phyloP scores from a whole-genome alignment of 2,329 filamentous ascomycete genomes.

The Aspergillus ochraceus region DNA sequence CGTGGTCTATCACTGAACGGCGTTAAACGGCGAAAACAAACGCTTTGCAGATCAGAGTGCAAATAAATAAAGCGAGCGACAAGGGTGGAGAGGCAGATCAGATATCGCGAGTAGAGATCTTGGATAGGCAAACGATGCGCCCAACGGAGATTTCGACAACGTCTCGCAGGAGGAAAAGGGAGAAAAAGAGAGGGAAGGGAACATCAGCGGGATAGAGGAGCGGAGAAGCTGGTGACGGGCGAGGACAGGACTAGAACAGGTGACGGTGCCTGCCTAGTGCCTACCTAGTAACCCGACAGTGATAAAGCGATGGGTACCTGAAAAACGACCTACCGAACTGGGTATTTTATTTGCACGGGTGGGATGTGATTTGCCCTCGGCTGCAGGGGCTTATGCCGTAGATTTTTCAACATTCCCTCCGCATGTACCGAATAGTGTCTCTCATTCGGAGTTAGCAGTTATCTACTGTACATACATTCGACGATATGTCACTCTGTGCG shows the following conservation, averaged over 20 bases:
- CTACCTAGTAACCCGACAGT: not conserved
- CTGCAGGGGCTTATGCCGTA: not conserved
- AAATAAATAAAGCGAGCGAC: slow-evolving; percentile 7
- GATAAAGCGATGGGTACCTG: not conserved
- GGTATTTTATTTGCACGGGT: no score
- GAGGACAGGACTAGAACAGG: not conserved
- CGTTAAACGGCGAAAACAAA: not conserved
- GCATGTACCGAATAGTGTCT: not conserved
- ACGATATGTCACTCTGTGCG: not conserved
- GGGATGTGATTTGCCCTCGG: not conserved
- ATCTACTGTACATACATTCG: not conserved
- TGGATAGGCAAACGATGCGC: not conserved
- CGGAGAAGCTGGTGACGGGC: not conserved
- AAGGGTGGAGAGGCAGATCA: not conserved
- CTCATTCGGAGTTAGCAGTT: not conserved
- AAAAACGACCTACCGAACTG: not conserved
- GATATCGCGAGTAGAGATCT: not conserved
- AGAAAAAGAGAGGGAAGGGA: not conserved
- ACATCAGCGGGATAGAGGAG: not conserved
- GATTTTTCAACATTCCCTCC: not conserved
- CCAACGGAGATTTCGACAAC: not conserved
- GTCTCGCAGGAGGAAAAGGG: not conserved
- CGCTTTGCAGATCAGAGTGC: not conserved
- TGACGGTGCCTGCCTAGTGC: no score
- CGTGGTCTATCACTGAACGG: not conserved